Percentiles rank a stretch among this genome's conserved stretches.
phyloP scores from a whole-genome alignment of 108 stramenopile genomes.

The Thalassiosira profunda region DNA sequence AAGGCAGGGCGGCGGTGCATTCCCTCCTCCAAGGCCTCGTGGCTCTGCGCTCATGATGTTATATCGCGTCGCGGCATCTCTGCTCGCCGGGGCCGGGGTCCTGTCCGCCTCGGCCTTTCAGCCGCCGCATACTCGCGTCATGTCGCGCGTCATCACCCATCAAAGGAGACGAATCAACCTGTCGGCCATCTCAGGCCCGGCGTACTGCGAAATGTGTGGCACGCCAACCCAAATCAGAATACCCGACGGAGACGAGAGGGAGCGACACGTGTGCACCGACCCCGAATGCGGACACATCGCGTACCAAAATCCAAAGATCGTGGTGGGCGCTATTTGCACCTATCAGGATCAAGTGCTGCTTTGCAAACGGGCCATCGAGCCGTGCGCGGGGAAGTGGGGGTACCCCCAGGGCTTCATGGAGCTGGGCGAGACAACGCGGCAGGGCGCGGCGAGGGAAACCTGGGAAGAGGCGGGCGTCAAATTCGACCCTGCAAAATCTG shows the following conservation, averaged over 20 bases:
- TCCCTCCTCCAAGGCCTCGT: no score
- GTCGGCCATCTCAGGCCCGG: slow-evolving; percentile 6
- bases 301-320: slow-evolving; percentile 40
- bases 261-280: slow-evolving; percentile 33
- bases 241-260: slow-evolving; percentile 45
- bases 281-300: slow-evolving; percentile 23
- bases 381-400: slow-evolving; percentile 50
- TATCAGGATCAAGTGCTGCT: slow-evolving; percentile 32
- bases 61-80: slow-evolving; percentile 5
- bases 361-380: slow-evolving; percentile 48
- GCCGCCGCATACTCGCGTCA: no score
- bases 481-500: slow-evolving; percentile 23
- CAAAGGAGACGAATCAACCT: no score
- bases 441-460: slow-evolving; percentile 46
- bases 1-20: no score
- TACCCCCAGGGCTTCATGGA: slow-evolving; percentile 50
- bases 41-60: no score
- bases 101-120: slow-evolving; percentile 11
- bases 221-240: slow-evolving; percentile 25
- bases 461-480: slow-evolving; percentile 50
- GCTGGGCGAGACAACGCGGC: slow-evolving; percentile 41
- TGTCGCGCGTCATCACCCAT: no score
- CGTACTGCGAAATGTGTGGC: slow-evolving; percentile 43
- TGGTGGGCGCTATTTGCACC: slow-evolving; percentile 41
- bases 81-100: slow-evolving; percentile 6